phyloP scores from a whole-genome alignment of 2,329 filamentous ascomycete species.

The Claviceps monticola region DNA sequence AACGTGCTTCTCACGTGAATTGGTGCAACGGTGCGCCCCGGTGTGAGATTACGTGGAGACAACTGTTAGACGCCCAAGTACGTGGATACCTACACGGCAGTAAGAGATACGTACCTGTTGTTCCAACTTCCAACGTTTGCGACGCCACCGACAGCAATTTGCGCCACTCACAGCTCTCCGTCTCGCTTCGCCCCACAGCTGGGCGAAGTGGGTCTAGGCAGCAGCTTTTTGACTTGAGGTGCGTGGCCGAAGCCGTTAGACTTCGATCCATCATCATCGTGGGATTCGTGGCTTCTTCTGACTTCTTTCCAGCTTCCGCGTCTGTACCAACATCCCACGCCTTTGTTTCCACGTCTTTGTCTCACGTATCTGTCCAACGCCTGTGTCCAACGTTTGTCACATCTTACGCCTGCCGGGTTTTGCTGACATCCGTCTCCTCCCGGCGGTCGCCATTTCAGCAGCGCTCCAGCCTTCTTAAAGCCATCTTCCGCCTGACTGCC shows the following conservation, averaged over 20 bases:
- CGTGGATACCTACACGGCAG: too few relatives aligned
- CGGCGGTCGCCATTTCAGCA: neutral
- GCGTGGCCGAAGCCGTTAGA: neutral
- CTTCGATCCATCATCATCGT: neutral
- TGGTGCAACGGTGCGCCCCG: too few relatives aligned
- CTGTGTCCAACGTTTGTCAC: neutral
- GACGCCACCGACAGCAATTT: too few relatives aligned
- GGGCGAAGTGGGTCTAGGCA: constrained; percentile 9
- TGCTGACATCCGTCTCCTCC: constrained; percentile 3
- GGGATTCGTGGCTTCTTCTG: neutral
- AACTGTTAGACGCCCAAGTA: too few relatives aligned
- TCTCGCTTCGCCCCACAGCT: neutral
- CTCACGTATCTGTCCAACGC: neutral
- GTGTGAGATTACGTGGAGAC: too few relatives aligned
- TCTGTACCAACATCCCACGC: neutral
- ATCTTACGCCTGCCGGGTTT: neutral
- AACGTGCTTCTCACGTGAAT: too few relatives aligned
- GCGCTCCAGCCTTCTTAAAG: neutral
- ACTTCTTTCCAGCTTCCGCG: neutral
- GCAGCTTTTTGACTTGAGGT: constrained; percentile 7
- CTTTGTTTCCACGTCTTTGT: constrained; percentile 1
- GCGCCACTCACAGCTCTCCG: neutral
- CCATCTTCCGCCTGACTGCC: neutral
- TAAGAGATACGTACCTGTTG: too few relatives aligned
- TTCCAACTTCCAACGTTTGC: too few relatives aligned